phyloP scores from a whole-genome alignment of 345 rosid species.

The Populus tremula region DNA sequence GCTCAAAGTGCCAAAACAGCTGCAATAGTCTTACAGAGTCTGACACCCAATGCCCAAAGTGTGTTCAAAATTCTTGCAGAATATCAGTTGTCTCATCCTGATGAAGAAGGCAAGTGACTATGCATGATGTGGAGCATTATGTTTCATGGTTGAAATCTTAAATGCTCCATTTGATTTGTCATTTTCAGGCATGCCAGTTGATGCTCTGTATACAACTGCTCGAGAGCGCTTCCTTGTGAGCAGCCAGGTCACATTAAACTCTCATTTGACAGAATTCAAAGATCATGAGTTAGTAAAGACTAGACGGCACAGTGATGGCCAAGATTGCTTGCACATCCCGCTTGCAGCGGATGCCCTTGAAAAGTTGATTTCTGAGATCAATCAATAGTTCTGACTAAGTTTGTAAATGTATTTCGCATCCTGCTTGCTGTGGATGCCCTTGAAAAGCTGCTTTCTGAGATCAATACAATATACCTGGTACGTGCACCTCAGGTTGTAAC shows the following conservation, averaged over 20 bases:
- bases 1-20: constrained; percentile 83
- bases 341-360: constrained; percentile 64
- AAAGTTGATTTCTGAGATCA: constrained; percentile 63
- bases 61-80: constrained; percentile 86
- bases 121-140: neutral
- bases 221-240: constrained; percentile 89
- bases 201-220: constrained; percentile 55
- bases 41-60: constrained; percentile 90
- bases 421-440: constrained; percentile 70
- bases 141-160: neutral
- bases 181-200: constrained; percentile 68
- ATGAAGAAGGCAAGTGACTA: constrained; percentile 64
- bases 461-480: constrained; percentile 28
- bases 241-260: constrained; percentile 78
- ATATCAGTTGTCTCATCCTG: constrained; percentile 71
- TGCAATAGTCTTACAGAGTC: constrained; percentile 79
- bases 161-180: neutral
- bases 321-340: constrained; percentile 78
- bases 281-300: constrained; percentile 90
- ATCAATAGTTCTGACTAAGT: constrained; percentile 20
- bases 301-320: constrained; percentile 71
- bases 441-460: constrained; percentile 60
- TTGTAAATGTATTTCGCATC: constrained; percentile 29
- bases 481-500: too few relatives aligned
- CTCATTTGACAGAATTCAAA: constrained; percentile 89